Evolutionary conservation across 352 stramenopile genomes (phyloP).

Genomic region (Phytophthora crassamura): DNA sequence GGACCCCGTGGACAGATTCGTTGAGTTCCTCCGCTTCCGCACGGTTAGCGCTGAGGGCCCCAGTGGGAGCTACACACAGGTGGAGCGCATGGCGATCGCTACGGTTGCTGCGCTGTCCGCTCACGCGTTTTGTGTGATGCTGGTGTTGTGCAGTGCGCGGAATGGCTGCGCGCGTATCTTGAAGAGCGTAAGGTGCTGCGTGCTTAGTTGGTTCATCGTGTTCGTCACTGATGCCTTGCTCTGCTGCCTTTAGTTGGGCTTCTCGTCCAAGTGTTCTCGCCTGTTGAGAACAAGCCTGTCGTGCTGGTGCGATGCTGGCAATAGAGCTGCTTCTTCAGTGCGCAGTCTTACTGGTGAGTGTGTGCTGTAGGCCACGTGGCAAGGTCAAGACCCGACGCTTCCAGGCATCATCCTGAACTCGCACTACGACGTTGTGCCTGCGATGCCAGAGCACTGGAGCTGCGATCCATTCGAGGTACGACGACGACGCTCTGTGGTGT

Average conservation of each 20-base stretch:
- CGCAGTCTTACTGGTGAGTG: constrained; percentile 51
- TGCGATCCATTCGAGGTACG: constrained; percentile 91
- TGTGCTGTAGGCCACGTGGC: constrained; percentile 88
- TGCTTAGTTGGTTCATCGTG: too few species aligned
- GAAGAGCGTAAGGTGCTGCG: constrained; percentile 41
- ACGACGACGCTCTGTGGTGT: not conserved
- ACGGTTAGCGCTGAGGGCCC: constrained; percentile 81
- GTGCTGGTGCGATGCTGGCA: constrained; percentile 74
- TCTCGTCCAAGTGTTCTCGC: constrained; percentile 58
- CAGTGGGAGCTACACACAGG: constrained; percentile 67
- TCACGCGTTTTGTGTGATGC: too few species aligned
- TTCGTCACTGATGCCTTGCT: not conserved
- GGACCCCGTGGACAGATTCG: constrained; percentile 62
- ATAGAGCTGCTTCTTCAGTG: not conserved
- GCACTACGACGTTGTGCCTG: constrained; percentile 97
- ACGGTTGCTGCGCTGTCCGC: too few species aligned
- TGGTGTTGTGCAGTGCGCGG: constrained; percentile 45
- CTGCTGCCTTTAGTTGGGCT: constrained; percentile 42
- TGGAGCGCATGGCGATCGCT: constrained; percentile 10
- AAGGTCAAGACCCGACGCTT: constrained; percentile 84
- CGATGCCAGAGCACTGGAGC: constrained; percentile 87
- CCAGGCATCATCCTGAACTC: constrained; percentile 94
- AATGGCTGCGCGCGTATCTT: constrained; percentile 70
- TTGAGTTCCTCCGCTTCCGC: constrained; percentile 81
- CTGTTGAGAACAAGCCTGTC: constrained; percentile 84